Evolutionary conservation across 2,329 filamentous ascomycete species (phyloP).

Genomic region (Penicillium oxalicum): DNA sequence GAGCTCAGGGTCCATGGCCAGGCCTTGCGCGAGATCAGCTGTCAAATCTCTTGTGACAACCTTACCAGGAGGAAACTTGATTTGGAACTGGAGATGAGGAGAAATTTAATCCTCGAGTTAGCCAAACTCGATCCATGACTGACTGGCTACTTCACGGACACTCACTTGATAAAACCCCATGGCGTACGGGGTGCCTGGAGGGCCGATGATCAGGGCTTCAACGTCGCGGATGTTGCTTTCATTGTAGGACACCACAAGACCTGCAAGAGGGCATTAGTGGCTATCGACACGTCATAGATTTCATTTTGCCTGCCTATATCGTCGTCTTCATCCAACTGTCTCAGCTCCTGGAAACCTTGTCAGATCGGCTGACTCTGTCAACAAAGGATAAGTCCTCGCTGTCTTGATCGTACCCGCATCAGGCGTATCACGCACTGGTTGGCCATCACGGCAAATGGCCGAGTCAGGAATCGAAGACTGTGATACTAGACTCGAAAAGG

Average conservation of each 20-base stretch:
- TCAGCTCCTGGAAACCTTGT: constrained; percentile 9
- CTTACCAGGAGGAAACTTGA: constrained; percentile 69
- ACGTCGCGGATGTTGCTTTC: constrained; percentile 87
- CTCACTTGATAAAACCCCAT: constrained; percentile 93
- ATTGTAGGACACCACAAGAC: constrained; percentile 77
- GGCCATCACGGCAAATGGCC: constrained; percentile 7
- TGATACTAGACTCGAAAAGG: no score
- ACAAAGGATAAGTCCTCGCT: background rate
- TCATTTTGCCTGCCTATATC: background rate
- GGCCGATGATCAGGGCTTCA: constrained; percentile 81
- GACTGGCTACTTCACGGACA: constrained; percentile 5
- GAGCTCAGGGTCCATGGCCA: no score
- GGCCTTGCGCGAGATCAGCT: constrained; percentile 1
- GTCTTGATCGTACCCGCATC: constrained; percentile 8
- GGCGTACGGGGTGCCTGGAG: constrained; percentile 91
- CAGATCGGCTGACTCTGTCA: background rate
- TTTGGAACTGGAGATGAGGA: constrained; percentile 53
- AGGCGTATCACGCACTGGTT: constrained; percentile 14
- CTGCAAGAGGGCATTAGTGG: constrained; percentile 38
- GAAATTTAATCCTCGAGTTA: background rate
- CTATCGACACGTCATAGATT: background rate
- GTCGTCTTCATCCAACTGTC: constrained; percentile 8
- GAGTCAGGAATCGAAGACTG: no score
- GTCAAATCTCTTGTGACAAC: background rate
- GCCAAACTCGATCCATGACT: no score